Percentiles rank a stretch among this genome's conserved stretches.
Conservation (phyloP, 2,329 filamentous ascomycete species). For the Trichoderma atroviride region DNA sequence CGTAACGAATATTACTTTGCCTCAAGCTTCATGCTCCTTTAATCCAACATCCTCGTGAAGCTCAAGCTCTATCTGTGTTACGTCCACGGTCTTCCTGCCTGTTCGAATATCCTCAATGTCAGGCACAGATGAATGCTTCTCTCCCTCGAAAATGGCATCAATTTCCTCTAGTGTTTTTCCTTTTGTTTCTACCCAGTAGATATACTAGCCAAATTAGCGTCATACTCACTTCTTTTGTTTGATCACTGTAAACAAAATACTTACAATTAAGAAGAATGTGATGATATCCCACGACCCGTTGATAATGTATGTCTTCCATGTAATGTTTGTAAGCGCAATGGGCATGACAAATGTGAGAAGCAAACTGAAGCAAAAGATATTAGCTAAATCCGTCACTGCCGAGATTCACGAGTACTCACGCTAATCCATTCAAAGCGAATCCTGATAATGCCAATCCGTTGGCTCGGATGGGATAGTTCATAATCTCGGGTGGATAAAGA, state of each 20-base stretch:
- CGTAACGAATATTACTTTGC: not conserved
- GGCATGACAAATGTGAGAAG: conserved; percentile 43
- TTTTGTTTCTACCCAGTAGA: conserved; percentile 45
- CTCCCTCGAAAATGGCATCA: conserved; percentile 37
- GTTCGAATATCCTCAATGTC: conserved; percentile 31
- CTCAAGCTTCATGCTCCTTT: conserved; percentile 1
- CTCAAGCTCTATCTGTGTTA: conserved; percentile 24
- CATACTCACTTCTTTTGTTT: not conserved
- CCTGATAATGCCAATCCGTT: conserved; percentile 44
- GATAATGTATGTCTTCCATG: conserved; percentile 31
- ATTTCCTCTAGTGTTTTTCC: conserved; percentile 50
- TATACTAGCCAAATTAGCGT: conserved; percentile 20
- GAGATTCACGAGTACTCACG: conserved; percentile 10
- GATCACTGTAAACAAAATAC: not conserved
- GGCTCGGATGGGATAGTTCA: conserved; percentile 42
- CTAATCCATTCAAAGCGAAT: conserved; percentile 26
- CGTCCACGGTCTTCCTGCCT: conserved; percentile 24
- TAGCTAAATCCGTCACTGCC: not conserved
- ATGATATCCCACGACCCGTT: conserved; percentile 36
- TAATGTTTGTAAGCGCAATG: conserved; percentile 31
- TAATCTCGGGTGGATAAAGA: conserved; percentile 47
- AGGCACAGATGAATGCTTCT: conserved; percentile 27
- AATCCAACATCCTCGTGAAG: conserved; percentile 24
- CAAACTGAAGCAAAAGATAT: conserved; percentile 42
- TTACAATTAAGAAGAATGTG: conserved; percentile 29